These are phyloP conservation scores for Lactarius trivialis DNA, from an alignment of 768 basidiomycete species.

Conservation along the genomic window DNA sequence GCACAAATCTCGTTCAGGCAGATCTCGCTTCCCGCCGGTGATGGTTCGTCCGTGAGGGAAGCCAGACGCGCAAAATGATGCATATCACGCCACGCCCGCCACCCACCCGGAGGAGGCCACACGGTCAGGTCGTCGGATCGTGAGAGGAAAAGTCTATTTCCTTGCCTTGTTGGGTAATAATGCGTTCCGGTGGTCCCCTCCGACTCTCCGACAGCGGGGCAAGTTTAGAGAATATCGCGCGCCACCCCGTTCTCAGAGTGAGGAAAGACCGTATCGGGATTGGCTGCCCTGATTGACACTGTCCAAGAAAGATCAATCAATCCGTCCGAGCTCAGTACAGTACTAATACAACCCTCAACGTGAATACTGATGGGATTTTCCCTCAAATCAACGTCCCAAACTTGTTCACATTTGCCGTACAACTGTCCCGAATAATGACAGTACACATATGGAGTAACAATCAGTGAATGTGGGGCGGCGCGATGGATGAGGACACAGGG, in stretches of 20 bases:
- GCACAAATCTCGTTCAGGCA: not conserved
- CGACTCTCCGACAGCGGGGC: not conserved
- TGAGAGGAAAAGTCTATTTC: not conserved
- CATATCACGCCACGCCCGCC: not conserved
- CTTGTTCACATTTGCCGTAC: slow-evolving; percentile 18
- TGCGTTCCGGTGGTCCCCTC: not conserved
- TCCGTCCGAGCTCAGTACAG: not conserved
- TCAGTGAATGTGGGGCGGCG: slow-evolving; percentile 3
- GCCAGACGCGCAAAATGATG: not conserved
- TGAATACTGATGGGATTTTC: not conserved
- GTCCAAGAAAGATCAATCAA: not conserved
- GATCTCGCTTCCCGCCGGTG: slow-evolving; percentile 7
- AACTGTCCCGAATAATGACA: slow-evolving; percentile 20
- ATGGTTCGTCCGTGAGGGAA: not conserved
- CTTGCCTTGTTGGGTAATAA: not conserved
- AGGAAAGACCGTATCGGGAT: not conserved
- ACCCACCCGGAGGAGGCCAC: not conserved
- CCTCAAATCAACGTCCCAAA: not conserved
- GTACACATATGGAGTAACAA: slow-evolving; percentile 26
- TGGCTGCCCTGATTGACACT: not conserved
- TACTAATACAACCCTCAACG: not conserved
- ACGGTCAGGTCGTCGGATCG: not conserved
- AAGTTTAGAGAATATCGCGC: not conserved
- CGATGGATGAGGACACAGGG: slow-evolving; percentile 4
- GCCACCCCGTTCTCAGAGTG: not conserved